Evolutionary conservation across 768 basidiomycete genomes (phyloP), one percentile per base, ranked within the genome.

Genomic region (Podaxis sp.): DNA sequence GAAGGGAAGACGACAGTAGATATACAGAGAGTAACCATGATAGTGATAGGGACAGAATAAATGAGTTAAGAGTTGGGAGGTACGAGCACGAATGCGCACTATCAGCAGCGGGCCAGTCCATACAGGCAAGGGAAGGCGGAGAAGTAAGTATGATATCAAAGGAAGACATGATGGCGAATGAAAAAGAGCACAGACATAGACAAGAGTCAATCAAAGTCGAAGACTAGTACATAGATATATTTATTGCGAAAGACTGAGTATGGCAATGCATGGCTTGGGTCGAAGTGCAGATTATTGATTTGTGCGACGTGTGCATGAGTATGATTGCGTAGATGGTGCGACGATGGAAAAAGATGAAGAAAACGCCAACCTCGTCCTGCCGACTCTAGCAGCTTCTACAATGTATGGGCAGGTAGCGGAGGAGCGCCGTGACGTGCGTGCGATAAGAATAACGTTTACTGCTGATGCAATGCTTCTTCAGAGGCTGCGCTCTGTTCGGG

Each of bases 361-460:
- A 47, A 65, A 28, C 50, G 57, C 56, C 53, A 37, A 51, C 54
- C 55, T 59, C 63, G 61, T 64, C 77, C 72, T 79, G 64, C 75
- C 71, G 66, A 76, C 78, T 70, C 76, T 74, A 65, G 77, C 70
- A 70, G 78, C 77, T 72, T 82, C 80, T 81, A 81, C 72, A 64
- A 62, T 71, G 68, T 44, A 44, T 44, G 42, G 28, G 67, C 65
- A 63, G 72, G 65, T 25, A 69, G 71, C 21, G 18, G 35, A 44
- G 32, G 21, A 44, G 50, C 18, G 36, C 50, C 61, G 74, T 71
- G 61, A 6, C 28, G 28, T 32, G 28, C 28, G 28, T 32, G 28
- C 28, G 71, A 69, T 72, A 71, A 55, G 40, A 61, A 62, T 71
- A 74, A 70, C 74, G 73, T 60, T 60, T 60, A 60, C 66, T 71